These are phyloP conservation scores for Kregervanrija pseudodelftensis DNA, from an alignment of 805 yeast species.

Conservation along the genomic window DNA sequence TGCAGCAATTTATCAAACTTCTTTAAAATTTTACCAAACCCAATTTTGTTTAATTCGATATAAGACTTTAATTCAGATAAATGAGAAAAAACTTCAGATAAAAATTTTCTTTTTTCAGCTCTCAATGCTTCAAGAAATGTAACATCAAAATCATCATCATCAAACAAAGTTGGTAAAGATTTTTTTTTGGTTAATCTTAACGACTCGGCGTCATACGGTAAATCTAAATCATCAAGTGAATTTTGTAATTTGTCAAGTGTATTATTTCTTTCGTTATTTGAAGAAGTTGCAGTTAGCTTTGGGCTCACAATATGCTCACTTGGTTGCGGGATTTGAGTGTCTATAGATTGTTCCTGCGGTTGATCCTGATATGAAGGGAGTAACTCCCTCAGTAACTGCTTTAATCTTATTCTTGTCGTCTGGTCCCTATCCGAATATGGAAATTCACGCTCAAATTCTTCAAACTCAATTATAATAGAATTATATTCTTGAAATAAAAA, in stretches of 20 bases:
- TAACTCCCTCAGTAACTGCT: conserved; percentile 8
- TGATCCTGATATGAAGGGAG: background rate
- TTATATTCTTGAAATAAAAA: conserved; percentile 46
- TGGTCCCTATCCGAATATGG: conserved; percentile 15
- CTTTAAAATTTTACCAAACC: conserved; percentile 83
- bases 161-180: conserved; percentile 27
- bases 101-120: conserved; percentile 60
- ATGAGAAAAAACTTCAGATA: conserved; percentile 60
- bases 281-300: too few species aligned
- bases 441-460: conserved; percentile 45
- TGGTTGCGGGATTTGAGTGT: too few species aligned
- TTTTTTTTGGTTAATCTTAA: conserved; percentile 16
- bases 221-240: too few species aligned
- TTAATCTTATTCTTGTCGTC: conserved; percentile 12
- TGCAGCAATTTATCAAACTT: conserved; percentile 83
- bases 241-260: too few species aligned
- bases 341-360: too few species aligned
- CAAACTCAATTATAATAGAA: conserved; percentile 53
- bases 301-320: too few species aligned
- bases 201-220: conserved; percentile 11
- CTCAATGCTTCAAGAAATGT: conserved; percentile 42
- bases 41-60: conserved; percentile 79
- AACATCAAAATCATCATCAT: conserved; percentile 31
- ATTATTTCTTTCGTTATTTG: too few species aligned
- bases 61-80: conserved; percentile 79